These are phyloP conservation scores for Solanum verrucosum DNA, from an alignment of 257 asterid genomes.

Conservation along the genomic window DNA sequence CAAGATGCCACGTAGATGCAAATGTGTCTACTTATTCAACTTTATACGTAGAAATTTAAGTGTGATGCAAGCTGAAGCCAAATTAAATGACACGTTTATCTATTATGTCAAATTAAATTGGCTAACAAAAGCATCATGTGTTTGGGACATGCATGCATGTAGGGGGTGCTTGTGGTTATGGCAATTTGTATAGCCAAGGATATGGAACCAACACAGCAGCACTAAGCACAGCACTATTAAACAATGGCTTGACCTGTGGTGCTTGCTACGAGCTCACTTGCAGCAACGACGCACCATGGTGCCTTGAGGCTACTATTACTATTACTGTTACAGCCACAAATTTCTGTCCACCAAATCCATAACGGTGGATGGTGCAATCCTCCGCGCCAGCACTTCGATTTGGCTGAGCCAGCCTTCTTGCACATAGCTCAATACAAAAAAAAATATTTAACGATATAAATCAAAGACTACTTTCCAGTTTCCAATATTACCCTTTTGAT, in stretches of 20 bases:
- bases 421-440: constrained; percentile 35
- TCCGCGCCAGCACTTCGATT: constrained; percentile 15
- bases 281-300: constrained; percentile 28
- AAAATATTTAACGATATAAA: too few relatives aligned
- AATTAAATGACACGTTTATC: too few relatives aligned
- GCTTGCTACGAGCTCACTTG: constrained; percentile 49
- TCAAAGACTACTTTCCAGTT: too few relatives aligned
- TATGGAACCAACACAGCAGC: constrained; percentile 61
- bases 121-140: neutral
- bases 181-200: constrained; percentile 51
- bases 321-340: constrained; percentile 44
- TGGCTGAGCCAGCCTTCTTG: constrained; percentile 50
- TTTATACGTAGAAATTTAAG: too few relatives aligned
- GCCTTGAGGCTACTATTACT: constrained; percentile 35
- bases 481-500: too few relatives aligned
- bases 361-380: constrained; percentile 51
- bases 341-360: constrained; percentile 62
- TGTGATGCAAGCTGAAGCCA: too few relatives aligned
- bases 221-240: constrained; percentile 21
- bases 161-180: constrained; percentile 2
- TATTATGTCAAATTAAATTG: neutral
- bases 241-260: constrained; percentile 41
- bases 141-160: neutral
- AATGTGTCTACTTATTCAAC: too few relatives aligned
- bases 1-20: neutral